Conservation (phyloP, 192 early-diverging fungal genomes). For the Pilaira anomala region DNA sequence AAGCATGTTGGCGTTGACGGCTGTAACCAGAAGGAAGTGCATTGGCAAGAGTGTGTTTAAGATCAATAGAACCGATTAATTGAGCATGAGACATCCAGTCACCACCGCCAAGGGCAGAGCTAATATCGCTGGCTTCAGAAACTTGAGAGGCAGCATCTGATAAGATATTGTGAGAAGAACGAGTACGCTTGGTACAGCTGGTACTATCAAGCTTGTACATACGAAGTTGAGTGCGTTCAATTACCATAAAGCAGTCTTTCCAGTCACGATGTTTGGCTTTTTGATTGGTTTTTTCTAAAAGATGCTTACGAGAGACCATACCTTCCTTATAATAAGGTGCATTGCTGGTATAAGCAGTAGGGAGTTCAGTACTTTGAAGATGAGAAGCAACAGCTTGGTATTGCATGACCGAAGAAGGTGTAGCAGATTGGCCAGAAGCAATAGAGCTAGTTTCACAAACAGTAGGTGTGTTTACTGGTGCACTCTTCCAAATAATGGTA, state of each 20-base stretch:
- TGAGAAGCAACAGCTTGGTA: no score
- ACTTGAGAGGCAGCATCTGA: constrained; percentile 13
- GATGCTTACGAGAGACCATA: constrained; percentile 84
- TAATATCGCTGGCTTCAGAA: not conserved
- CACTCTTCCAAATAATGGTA: no score
- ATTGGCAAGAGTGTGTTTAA: constrained; percentile 84
- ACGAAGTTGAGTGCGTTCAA: constrained; percentile 72
- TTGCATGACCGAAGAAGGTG: no score
- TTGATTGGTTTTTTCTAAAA: constrained; percentile 70
- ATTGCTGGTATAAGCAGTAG: constrained; percentile 15
- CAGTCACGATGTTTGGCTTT: constrained; percentile 82
- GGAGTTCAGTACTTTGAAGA: no score
- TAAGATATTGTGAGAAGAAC: not conserved
- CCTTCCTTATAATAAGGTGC: constrained; percentile 62
- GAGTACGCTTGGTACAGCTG: not conserved
- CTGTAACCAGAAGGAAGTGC: constrained; percentile 86
- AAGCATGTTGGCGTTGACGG: constrained; percentile 69
- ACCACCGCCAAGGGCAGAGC: no score
- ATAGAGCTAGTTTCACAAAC: not conserved
- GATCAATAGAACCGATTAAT: constrained; percentile 47
- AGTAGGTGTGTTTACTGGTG: no score
- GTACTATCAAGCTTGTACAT: constrained; percentile 51
- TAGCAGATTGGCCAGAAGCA: not conserved
- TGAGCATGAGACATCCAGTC: constrained; percentile 33
- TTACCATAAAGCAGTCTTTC: constrained; percentile 77